phyloP scores from a whole-genome alignment of 345 rosid genomes.

The Salix udensis region DNA sequence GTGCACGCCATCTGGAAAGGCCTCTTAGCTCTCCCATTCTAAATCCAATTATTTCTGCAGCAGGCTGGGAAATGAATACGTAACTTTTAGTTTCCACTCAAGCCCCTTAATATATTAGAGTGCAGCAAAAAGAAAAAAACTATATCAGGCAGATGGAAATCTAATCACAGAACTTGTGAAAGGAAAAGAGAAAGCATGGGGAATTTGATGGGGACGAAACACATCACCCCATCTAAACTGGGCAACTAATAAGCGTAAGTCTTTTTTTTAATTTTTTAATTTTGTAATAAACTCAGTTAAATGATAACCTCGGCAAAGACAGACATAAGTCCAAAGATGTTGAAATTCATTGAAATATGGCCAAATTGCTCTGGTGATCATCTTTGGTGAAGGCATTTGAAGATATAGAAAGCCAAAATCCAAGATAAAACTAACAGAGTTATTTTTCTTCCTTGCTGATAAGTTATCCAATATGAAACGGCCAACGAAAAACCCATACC shows the following conservation, averaged over 20 bases:
- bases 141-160: conserved; percentile 18
- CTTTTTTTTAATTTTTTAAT: too few species aligned
- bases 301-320: background rate
- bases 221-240: too few species aligned
- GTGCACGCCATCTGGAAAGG: conserved; percentile 90
- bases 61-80: conserved; percentile 62
- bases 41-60: conserved; percentile 88
- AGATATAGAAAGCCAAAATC: background rate
- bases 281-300: too few species aligned
- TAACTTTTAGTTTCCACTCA: conserved; percentile 36
- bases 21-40: conserved; percentile 94
- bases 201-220: too few species aligned
- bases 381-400: background rate
- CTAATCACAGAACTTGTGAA: background rate
- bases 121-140: conserved; percentile 7
- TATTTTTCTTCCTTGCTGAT: background rate
- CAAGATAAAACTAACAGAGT: background rate
- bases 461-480: background rate
- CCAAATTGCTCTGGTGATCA: background rate
- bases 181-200: too few species aligned
- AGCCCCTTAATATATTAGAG: conserved; percentile 17
- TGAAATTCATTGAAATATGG: background rate
- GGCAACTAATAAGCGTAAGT: too few species aligned
- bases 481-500: too few species aligned
- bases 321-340: background rate